Evolutionary conservation across 345 rosid genomes (phyloP).

Genomic region (Pistacia vera): DNA sequence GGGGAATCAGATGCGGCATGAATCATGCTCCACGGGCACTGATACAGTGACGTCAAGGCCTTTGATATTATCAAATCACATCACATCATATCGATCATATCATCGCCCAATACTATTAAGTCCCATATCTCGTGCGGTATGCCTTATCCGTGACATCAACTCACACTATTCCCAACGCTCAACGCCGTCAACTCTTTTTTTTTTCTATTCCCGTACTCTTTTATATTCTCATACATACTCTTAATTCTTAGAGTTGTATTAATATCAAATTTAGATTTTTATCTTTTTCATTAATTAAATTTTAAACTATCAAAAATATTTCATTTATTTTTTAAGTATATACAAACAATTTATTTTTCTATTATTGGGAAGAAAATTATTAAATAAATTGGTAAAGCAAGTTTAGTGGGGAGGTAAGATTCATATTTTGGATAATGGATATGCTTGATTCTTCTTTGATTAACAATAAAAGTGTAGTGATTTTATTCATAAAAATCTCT

Average conservation of each 20-base stretch:
- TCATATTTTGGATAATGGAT: not conserved
- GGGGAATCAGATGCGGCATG: constrained; percentile 31
- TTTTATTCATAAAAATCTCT: too few relatives aligned
- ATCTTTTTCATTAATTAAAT: too few relatives aligned
- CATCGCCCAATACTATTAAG: constrained; percentile 3
- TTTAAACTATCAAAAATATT: too few relatives aligned
- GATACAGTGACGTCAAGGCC: constrained; percentile 30
- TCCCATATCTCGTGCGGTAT: not conserved
- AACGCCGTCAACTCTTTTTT: constrained; percentile 11
- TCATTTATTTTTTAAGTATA: too few relatives aligned
- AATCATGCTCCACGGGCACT: constrained; percentile 30
- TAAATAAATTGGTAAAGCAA: too few relatives aligned
- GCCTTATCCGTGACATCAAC: constrained; percentile 25
- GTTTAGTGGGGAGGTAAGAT: not conserved
- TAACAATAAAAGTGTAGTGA: not conserved
- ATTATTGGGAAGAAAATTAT: too few relatives aligned
- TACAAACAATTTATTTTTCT: too few relatives aligned
- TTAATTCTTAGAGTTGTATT: too few relatives aligned
- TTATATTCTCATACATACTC: too few relatives aligned
- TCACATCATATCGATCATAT: not conserved
- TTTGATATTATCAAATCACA: not conserved
- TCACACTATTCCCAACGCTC: constrained; percentile 19
- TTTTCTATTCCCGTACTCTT: not conserved
- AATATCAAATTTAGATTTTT: too few relatives aligned
- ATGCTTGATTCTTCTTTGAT: not conserved